phyloP scores from a whole-genome alignment of 2,329 filamentous ascomycete genomes.

The Aspergillus bombycis region DNA sequence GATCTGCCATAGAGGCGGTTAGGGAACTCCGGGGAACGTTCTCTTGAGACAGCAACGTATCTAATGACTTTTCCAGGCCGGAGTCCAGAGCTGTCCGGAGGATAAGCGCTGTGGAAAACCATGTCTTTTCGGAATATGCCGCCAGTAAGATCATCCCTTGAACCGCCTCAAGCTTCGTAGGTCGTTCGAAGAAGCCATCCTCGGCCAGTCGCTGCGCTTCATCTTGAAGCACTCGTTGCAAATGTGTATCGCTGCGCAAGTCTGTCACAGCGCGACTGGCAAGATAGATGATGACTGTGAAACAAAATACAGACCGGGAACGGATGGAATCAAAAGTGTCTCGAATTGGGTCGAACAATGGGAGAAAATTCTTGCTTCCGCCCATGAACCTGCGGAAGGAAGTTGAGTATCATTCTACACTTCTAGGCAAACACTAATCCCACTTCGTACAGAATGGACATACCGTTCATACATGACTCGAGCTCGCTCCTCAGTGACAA shows the following conservation, averaged over 20 bases:
- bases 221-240: constrained; percentile 40
- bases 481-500: constrained; percentile 37
- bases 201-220: constrained; percentile 40
- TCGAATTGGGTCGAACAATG: constrained; percentile 39
- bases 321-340: constrained; percentile 42
- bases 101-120: constrained; percentile 42
- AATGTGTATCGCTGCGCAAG: constrained; percentile 33
- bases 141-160: constrained; percentile 42
- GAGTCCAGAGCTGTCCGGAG: constrained; percentile 39
- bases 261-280: constrained; percentile 39
- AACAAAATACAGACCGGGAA: constrained; percentile 40
- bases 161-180: constrained; percentile 40
- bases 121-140: constrained; percentile 41
- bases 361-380: constrained; percentile 39
- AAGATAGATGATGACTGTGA: constrained; percentile 40
- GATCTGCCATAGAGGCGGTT: constrained; percentile 37
- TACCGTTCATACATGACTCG: constrained; percentile 40
- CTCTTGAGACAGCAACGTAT: constrained; percentile 34
- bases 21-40: constrained; percentile 37
- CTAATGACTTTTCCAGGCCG: constrained; percentile 39
- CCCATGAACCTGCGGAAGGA: constrained; percentile 29
- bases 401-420: neutral
- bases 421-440: no score
- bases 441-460: neutral
- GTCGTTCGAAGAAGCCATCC: constrained; percentile 41